Evolutionary conservation across 2,329 filamentous ascomycete genomes (phyloP), one percentile per base, ranked within the genome.

Genomic region (Paecilomyces sp.): DNA sequence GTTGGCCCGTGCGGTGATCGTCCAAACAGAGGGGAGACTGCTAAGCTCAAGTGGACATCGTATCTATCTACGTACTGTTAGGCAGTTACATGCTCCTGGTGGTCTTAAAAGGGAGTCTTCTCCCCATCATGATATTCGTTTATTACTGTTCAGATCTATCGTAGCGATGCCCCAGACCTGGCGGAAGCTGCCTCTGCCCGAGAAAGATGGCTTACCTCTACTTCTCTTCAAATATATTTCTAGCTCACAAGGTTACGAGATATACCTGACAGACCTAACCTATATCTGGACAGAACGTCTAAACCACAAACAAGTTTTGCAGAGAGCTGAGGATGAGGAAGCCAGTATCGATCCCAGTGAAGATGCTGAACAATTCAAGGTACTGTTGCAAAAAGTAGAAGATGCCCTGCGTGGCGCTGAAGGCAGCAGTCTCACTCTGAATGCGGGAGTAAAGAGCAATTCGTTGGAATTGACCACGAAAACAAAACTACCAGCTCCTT

Each of bases 311-410:
- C 72, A 77, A 12, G 80, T 87, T 34, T 66, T 83, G 25, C 66
- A 72, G 24, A 76, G 79, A 64, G 83, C 84, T 6, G 71, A 76
- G 22, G 68, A 78, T 12, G 71, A 77, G 57, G 75, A 78, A 52
- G 81, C 83, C 15, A 83, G 80, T 22, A 86, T 88, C 60, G 85
- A 87, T 68, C 83, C 85, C 2, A 81, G 79, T 64, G 81, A 84
- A 69, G 82, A 82, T 62, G 67, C 74, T 6, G 74, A 79, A n/a
- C 85, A 88, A 66, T 78, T 84, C 59, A 67, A 72, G 30, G 80
- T 86, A 15, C 74, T 88, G 2, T 72, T 87, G 8, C 72, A 80
- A n/a, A 84, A 84, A 64, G 76, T 88, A 55, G 67, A 73, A 33
- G 76, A 79, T 63, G 79, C 83, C 15, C 66, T 88, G 11, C 60